Base-by-base conservation (phyloP, 805 yeast genomes). In the Dipodascopsis tothii region DNA sequence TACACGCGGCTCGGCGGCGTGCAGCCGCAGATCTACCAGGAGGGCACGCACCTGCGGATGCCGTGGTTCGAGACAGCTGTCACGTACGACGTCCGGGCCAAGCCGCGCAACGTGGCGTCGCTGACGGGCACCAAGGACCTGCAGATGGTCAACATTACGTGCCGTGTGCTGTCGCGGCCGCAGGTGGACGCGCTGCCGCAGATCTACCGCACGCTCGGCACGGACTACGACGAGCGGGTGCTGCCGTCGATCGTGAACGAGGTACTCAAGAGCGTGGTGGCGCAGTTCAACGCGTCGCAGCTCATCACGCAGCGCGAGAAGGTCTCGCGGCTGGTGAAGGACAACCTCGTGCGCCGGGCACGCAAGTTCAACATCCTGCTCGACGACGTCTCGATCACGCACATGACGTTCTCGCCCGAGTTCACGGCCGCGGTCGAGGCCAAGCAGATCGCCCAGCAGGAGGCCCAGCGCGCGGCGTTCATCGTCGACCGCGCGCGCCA, bases 81-180 rank as follows among this genome's bases (percentile, higher is more conserved):
- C 39, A 77, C 87, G 41, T 92, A 83, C 65, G 97, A 92, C 62
- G 95, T 92, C 48, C 78, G 98, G 59, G 96, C 98, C 37, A 90
- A 86, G 63, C 98, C 98, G 47, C 80, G 96, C 67, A 87, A 87
- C 56, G 94, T 92, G 49, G 84, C 96, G 11, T 85, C 96, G 21
- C 74, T 94, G 59, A 92, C 98, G 1, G 98, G 98, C 54, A 92
- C 98, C 19, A 92, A 92, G 69, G 98, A 92, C 68, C 74, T 92
- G 62, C 98, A 92, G 70, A 92, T 92, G 98, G 98, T 92, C 39
- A 92, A 87, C 66, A 90, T 92, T 61, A 90, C 97, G n/a, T 92
- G 98, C 66, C 81, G 98, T 70, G 98, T 92, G 21, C 75, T 92
- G 57, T 82, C 94, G 44, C 80, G 88, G 63, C 98, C 98, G 0